Evolutionary conservation across 306 rosid genomes (phyloP).

Genomic region (Quercus wislizeni): DNA sequence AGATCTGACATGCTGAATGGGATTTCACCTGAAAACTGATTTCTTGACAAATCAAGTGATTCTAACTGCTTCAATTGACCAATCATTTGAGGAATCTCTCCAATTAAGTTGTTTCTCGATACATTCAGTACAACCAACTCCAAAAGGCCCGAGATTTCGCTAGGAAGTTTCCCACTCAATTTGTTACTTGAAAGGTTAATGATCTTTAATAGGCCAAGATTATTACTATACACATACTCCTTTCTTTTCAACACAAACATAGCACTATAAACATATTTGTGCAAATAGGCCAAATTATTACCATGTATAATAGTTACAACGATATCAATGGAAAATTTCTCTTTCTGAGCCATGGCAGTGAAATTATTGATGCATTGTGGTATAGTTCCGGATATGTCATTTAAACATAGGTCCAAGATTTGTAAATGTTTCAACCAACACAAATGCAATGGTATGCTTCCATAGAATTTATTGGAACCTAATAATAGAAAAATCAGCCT

Average conservation of each 20-base stretch:
- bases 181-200: not conserved
- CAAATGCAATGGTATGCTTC: conserved; percentile 17
- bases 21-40: not conserved
- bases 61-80: not conserved
- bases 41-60: not conserved
- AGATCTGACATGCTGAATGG: not conserved
- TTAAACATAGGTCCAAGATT: conserved; percentile 12
- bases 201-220: not conserved
- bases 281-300: not conserved
- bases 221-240: not conserved
- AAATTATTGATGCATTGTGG: conserved; percentile 15
- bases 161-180: not conserved
- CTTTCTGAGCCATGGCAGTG: not conserved
- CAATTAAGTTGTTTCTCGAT: not conserved
- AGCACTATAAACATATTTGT: not conserved
- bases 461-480: conserved; percentile 4
- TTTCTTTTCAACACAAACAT: not conserved
- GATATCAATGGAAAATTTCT: not conserved
- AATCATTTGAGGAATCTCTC: not conserved
- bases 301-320: not conserved
- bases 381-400: not conserved
- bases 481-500: conserved; percentile 13
- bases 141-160: too few species aligned
- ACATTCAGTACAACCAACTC: too few species aligned
- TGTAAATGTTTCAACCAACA: not conserved